phyloP scores from a whole-genome alignment of 345 rosid genomes.

The Boechera divaricarpa region DNA sequence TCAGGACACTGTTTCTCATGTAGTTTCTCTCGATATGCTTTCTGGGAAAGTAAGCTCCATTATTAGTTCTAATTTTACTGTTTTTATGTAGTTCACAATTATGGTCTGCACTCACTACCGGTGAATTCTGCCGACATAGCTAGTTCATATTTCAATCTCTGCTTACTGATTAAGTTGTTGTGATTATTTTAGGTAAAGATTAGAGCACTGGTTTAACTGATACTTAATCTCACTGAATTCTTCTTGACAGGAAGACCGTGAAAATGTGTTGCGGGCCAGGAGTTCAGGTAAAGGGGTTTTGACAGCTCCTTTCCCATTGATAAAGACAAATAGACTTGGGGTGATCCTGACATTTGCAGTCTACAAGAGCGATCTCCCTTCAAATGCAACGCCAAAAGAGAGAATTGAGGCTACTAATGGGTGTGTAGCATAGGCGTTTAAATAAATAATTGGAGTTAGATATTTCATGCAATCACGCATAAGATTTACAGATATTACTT shows the following conservation, averaged over 20 bases:
- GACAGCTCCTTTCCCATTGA: conserved; percentile 91
- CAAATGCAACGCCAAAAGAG: conserved; percentile 81
- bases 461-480: neutral
- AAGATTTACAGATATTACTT: neutral
- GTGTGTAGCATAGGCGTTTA: conserved; percentile 50
- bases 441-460: conserved; percentile 7
- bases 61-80: neutral
- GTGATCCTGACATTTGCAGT: conserved; percentile 95
- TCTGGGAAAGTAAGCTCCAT: conserved; percentile 80
- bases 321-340: conserved; percentile 92
- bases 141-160: neutral
- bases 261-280: conserved; percentile 89
- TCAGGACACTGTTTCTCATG: conserved; percentile 89
- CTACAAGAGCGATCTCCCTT: conserved; percentile 78
- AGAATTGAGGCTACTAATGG: conserved; percentile 87
- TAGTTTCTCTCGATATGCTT: conserved; percentile 89
- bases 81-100: neutral
- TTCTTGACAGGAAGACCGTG: conserved; percentile 83
- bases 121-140: neutral
- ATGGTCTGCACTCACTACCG: neutral
- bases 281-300: conserved; percentile 87
- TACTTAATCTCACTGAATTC: neutral
- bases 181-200: neutral
- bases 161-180: neutral
- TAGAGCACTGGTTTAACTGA: neutral